Base-by-base conservation (phyloP, 257 asterid genomes). In the Forsythia viridissima region DNA sequence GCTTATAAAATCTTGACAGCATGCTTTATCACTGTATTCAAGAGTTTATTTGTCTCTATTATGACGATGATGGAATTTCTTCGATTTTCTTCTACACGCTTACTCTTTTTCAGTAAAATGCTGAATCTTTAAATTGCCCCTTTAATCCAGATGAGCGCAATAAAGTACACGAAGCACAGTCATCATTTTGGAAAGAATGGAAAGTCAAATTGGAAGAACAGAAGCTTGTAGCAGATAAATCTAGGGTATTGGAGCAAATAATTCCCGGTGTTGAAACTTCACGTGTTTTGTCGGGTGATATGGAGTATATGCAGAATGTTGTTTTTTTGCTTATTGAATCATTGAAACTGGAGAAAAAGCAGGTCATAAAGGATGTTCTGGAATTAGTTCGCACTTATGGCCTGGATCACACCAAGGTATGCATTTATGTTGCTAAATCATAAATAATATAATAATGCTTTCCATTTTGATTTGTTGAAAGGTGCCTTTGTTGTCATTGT, bases 121-220 rank as follows among this genome's bases (percentile, higher is more conserved):
- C 55, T 79, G 13, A 57, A 37, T 44, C 72, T 71, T 79, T 52
- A 20, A 57, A 38, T 82, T 86, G 46, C 80, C 38, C 70, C 72
- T 76, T 57, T 76, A 75, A 83, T 82, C 80, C 88, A 93, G 99
- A 92, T 79, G 97, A 91, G 84, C 86, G 89, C 86, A 90, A 84
- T 76, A 89, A 84, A 73, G 87, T 93, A 69, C 97, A 91, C 65
- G 89, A 88, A 86, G 91, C 97, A 73, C 99, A 93, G 72, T 93
- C 99, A 52, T 89, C 98, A 80, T 96, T 92, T 83, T 96, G 99
- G 99, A 93, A 90, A 74, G 98, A 93, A 82, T 96, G 99, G 99
- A 93, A 93, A 88, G 77, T 86, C 79, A 96, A 93, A 89, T 77
- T 96, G 74, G 97, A 96, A 86, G 97, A 93, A 70, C 98, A 96